Evolutionary conservation across 2,329 filamentous ascomycete species (phyloP).

Genomic region (Metarhizium album): DNA sequence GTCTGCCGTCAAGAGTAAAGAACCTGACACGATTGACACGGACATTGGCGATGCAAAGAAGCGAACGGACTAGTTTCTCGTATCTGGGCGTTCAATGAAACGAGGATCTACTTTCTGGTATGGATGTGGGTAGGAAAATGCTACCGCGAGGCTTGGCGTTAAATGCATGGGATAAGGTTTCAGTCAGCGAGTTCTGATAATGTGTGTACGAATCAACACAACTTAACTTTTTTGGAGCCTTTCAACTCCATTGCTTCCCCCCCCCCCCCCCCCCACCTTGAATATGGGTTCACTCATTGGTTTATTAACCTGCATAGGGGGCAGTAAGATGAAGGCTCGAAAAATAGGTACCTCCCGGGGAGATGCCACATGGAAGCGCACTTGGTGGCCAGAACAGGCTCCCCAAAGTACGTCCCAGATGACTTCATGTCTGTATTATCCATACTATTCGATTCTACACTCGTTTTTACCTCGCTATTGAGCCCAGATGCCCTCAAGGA

Average conservation of each 20-base stretch:
- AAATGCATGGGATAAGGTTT: background rate
- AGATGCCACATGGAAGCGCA: too few species aligned
- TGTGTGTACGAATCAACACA: background rate
- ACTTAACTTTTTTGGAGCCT: background rate
- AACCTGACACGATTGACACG: slow-evolving; percentile 16
- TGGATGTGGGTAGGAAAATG: background rate
- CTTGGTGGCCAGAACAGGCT: too few species aligned
- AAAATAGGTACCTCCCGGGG: too few species aligned
- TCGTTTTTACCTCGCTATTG: too few species aligned
- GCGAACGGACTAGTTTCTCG: slow-evolving; percentile 18
- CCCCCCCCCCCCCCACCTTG: too few species aligned
- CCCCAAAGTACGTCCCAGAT: too few species aligned
- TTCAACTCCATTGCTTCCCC: background rate
- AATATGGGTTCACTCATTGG: too few species aligned
- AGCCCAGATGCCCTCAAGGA: too few species aligned
- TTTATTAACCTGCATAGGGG: too few species aligned
- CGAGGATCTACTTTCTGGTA: background rate
- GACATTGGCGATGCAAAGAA: slow-evolving; percentile 22
- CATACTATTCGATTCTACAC: too few species aligned
- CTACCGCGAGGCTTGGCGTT: background rate
- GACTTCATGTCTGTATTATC: too few species aligned
- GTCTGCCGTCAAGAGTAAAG: slow-evolving; percentile 10
- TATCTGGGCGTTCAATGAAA: background rate
- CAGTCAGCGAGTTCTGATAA: background rate
- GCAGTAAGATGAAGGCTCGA: too few species aligned